Evolutionary conservation across 176 grass and related monocot genomes (phyloP), one percentile per base, ranked within the genome.

Genomic region (Guadua angustifolia): DNA sequence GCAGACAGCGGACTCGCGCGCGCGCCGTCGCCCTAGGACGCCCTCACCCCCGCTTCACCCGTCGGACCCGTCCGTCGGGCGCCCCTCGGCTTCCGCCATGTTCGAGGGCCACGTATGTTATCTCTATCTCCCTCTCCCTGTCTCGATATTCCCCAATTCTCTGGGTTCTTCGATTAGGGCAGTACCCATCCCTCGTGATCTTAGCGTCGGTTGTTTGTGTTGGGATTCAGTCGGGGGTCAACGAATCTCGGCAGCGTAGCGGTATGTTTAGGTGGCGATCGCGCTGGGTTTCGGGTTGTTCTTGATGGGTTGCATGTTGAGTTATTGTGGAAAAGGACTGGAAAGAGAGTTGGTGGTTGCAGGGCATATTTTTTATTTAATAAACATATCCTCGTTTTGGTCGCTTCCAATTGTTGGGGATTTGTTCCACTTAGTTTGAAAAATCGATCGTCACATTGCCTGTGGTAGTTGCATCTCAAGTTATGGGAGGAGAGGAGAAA

Each of bases 31-130:
- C 21, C 33, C 66, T 90, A 90, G 88, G 46, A 46, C 50, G 71
- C 75, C 24, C 16, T 24, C n/a, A 63, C 47, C 8, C 68, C 68
- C 81, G 7, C 3, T 61, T 29, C 9, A 15, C 69, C 40, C 63
- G 53, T 39, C 46, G 73, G 73, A 39, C 79, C 66, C 59, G 44
- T 35, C 22, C 65, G 69, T 79, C 45, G 29, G 64, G 21, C 62
- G 57, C 18, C 40, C 16, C 12, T 72, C 57, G 58, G 74, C 79
- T 46, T 79, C 57, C 79, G 66, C 83, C 66, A 90, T 90, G 88
- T 86, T 90, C 88, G 88, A 90, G 84, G 88, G 88, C 79, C 88
- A 90, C 74, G 88, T 90, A 86, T 66, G 84, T 73, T 90, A 26
- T 66, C 47, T 53, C 13, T 45, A 19, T 15, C 18, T 4, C 62